Evolutionary conservation across 2,329 filamentous ascomycete species (phyloP).

Genomic region (Mollisia scopiformis): DNA sequence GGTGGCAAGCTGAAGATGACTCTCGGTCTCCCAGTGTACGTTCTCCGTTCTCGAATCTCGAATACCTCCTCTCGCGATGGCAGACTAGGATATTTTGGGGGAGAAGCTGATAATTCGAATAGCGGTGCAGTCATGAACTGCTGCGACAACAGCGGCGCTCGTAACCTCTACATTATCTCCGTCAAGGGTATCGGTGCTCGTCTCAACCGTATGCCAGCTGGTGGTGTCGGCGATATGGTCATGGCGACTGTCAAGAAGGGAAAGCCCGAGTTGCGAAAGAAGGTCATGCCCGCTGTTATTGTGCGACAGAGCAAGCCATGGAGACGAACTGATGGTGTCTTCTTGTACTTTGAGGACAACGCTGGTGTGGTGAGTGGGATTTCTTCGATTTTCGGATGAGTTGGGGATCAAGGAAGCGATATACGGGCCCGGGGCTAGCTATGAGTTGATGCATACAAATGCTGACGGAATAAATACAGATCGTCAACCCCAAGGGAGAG

Average conservation of each 20-base stretch:
- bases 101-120: constrained; percentile 17
- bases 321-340: constrained; percentile 98
- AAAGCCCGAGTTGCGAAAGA: constrained; percentile 99
- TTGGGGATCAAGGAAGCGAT: background rate
- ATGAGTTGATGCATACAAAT: constrained; percentile 1
- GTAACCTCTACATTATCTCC: constrained; percentile 99
- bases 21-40: constrained; percentile 99
- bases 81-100: background rate
- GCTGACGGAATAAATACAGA: constrained; percentile 59
- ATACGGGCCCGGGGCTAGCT: too few species aligned
- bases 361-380: constrained; percentile 85
- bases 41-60: constrained; percentile 40
- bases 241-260: constrained; percentile 99
- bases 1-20: constrained; percentile 99
- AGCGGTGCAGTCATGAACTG: constrained; percentile 99
- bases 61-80: background rate
- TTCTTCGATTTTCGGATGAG: constrained; percentile 1
- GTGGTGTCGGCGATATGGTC: constrained; percentile 99
- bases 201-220: constrained; percentile 95
- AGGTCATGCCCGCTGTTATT: constrained; percentile 99
- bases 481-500: constrained; percentile 99
- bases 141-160: constrained; percentile 98
- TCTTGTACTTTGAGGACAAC: constrained; percentile 99
- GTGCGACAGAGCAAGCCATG: constrained; percentile 99
- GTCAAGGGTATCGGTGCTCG: constrained; percentile 98